Conservation (phyloP, 2,329 filamentous ascomycete species). For the Polytolypa hystricis region DNA sequence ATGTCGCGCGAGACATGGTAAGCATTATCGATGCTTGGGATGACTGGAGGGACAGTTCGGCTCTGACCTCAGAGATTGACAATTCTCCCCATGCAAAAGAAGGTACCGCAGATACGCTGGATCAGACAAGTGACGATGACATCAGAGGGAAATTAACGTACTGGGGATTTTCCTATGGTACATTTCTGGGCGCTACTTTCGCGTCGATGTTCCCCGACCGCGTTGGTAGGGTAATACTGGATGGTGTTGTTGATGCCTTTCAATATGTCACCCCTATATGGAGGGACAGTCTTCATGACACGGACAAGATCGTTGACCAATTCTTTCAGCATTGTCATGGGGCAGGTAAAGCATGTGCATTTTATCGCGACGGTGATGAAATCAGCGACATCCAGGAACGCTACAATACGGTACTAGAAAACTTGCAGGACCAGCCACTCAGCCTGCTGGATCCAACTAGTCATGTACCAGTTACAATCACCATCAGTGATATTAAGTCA, state of each 20-base stretch:
- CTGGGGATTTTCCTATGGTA: conserved; percentile 23
- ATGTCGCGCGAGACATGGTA: conserved; percentile 36
- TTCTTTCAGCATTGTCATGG: conserved; percentile 46
- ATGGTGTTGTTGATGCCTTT: conserved; percentile 22
- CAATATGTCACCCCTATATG: conserved; percentile 34
- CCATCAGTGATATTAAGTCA: conserved; percentile 38
- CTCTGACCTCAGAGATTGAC: conserved; percentile 9
- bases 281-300: conserved; percentile 41
- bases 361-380: conserved; percentile 17
- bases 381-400: conserved; percentile 13
- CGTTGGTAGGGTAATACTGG: conserved; percentile 27
- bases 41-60: conserved; percentile 30
- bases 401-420: conserved; percentile 28
- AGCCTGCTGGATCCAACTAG: conserved; percentile 20
- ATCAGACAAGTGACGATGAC: background rate
- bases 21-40: conserved; percentile 34
- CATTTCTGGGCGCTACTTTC: conserved; percentile 17
- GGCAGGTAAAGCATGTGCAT: conserved; percentile 38
- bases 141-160: conserved; percentile 35
- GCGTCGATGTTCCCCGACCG: conserved; percentile 31
- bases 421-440: conserved; percentile 33
- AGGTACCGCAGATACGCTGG: background rate
- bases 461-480: conserved; percentile 37
- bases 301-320: conserved; percentile 42
- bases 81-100: background rate